Percentiles rank a stretch among this genome's conserved stretches.
Conservation (phyloP, 2,329 filamentous ascomycete genomes). For the Talaromyces funiculosus region DNA sequence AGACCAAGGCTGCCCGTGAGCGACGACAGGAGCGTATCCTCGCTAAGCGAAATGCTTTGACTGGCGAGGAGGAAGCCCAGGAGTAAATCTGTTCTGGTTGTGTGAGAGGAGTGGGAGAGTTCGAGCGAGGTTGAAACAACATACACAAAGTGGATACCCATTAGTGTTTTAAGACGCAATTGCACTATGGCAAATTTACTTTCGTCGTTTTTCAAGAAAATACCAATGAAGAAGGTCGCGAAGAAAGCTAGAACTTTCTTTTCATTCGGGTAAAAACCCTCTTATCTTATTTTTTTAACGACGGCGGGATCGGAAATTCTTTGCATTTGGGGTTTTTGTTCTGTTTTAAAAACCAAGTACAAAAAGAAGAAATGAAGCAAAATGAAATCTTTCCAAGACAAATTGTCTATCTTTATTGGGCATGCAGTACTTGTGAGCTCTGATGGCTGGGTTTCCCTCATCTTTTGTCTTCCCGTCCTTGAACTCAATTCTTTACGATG, state of each 20-base stretch:
- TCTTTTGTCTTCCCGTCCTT: background rate
- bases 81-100: constrained; percentile 30
- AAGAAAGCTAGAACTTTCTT: background rate
- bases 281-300: constrained; percentile 1
- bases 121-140: background rate
- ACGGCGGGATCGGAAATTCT: constrained; percentile 8
- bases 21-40: constrained; percentile 87
- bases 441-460: background rate
- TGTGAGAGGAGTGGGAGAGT: background rate
- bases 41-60: constrained; percentile 83
- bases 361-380: constrained; percentile 3
- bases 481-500: background rate
- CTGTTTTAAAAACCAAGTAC: background rate
- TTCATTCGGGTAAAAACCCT: background rate
- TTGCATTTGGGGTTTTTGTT: constrained; percentile 8
- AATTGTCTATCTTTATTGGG: background rate
- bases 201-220: background rate
- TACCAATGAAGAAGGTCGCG: background rate
- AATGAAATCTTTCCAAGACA: constrained; percentile 3
- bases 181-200: constrained; percentile 2
- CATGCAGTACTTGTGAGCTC: background rate
- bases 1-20: constrained; percentile 99
- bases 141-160: background rate
- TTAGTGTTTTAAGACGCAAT: constrained; percentile 1
- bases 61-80: constrained; percentile 59